phyloP scores from a whole-genome alignment of 202 grass and related monocot genomes.

The Panicum virgatum region DNA sequence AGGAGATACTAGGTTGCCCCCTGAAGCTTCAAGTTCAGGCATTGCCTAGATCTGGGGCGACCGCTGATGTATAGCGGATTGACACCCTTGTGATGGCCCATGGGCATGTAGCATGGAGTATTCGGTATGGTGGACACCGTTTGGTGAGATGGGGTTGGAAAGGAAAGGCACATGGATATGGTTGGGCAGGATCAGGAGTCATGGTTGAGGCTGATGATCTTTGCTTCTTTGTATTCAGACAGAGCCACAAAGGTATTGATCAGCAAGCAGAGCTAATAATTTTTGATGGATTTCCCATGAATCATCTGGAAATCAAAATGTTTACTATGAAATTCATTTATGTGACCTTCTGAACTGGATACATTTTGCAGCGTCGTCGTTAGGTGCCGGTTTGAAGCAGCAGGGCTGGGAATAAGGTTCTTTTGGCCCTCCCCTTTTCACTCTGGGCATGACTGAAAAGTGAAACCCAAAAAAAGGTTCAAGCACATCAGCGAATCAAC shows the following conservation, averaged over 20 bases:
- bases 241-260: not conserved
- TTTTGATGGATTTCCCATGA: not conserved
- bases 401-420: not conserved
- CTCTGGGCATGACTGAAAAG: conserved; percentile 5
- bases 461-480: not conserved
- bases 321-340: not conserved
- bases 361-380: not conserved
- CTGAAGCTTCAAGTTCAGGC: conserved; percentile 23
- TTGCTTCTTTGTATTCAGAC: not conserved
- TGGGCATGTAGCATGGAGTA: not conserved
- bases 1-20: conserved; percentile 14
- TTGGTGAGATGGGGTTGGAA: conserved; percentile 50
- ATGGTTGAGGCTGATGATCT: conserved; percentile 14
- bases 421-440: not conserved
- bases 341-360: not conserved
- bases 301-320: not conserved
- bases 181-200: conserved; percentile 9
- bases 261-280: not conserved
- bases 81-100: conserved; percentile 20
- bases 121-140: conserved; percentile 28
- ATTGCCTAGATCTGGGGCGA: conserved; percentile 37
- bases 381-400: not conserved
- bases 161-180: conserved; percentile 26
- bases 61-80: conserved; percentile 17
- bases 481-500: not conserved